These are phyloP conservation scores for Penicillium cosmopolitanum DNA, from an alignment of 495 filamentous ascomycete genomes.

Conservation along the genomic window DNA sequence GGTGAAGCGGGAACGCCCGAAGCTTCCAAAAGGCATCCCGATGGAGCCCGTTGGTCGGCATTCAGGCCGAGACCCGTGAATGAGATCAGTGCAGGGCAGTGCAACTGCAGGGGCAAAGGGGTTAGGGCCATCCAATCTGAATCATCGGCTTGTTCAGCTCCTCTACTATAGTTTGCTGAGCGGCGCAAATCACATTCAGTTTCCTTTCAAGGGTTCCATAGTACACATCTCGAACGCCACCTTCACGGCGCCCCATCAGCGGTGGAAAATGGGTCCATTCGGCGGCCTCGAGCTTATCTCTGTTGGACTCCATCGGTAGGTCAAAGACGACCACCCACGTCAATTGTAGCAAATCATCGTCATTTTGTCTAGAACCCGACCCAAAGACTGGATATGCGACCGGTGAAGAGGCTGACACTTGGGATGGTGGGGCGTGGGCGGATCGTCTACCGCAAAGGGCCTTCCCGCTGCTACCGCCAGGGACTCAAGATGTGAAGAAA, in stretches of 20 bases:
- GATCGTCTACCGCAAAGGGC: conserved; percentile 9
- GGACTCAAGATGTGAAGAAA: conserved; percentile 3
- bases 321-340: conserved; percentile 14
- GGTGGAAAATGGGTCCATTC: conserved; percentile 12
- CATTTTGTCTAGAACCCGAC: conserved; percentile 12
- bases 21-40: conserved; percentile 23
- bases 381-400: conserved; percentile 10
- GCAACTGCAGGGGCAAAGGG: not conserved
- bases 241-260: conserved; percentile 4
- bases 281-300: conserved; percentile 20
- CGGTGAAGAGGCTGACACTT: conserved; percentile 28
- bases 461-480: conserved; percentile 20
- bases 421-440: conserved; percentile 10
- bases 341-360: conserved; percentile 13
- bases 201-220: not conserved
- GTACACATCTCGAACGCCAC: not conserved
- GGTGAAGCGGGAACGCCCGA: conserved; percentile 32
- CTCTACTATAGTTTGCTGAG: not conserved
- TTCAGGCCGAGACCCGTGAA: conserved; percentile 17
- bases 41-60: conserved; percentile 16
- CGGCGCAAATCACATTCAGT: not conserved
- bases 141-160: not conserved
- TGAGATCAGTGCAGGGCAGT: not conserved
- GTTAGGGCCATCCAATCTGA: not conserved
- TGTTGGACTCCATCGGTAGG: not conserved